phyloP scores from a whole-genome alignment of 2,329 filamentous ascomycete species.

The Aspergillus intermedius region DNA sequence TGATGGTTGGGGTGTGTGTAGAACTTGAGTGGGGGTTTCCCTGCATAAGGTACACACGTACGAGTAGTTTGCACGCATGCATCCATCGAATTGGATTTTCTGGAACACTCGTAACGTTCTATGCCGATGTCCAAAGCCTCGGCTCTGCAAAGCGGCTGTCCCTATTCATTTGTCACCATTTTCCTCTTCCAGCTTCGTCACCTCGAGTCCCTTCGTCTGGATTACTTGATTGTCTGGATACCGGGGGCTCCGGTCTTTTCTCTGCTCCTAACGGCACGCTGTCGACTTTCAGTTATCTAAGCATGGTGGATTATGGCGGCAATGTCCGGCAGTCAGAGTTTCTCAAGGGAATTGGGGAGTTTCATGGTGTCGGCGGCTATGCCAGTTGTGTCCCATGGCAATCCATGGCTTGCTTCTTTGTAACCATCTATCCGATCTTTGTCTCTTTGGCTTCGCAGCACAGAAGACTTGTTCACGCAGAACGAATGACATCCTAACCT shows the following conservation, averaged over 20 bases:
- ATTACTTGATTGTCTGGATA: neutral
- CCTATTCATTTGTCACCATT: neutral
- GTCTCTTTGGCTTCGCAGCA: neutral
- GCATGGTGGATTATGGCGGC: neutral
- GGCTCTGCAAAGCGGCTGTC: neutral
- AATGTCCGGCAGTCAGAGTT: neutral
- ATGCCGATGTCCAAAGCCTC: too few species aligned
- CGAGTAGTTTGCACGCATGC: too few species aligned
- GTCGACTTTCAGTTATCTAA: neutral
- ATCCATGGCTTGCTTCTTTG: neutral
- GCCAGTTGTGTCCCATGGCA: neutral
- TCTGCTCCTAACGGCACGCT: neutral
- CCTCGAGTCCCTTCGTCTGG: neutral
- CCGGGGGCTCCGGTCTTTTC: neutral
- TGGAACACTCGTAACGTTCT: too few species aligned
- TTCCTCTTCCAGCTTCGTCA: neutral
- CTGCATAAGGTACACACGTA: neutral
- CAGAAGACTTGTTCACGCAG: neutral
- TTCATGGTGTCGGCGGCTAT: neutral
- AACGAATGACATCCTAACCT: neutral
- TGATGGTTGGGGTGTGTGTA: conserved; percentile 64
- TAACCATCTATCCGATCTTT: neutral
- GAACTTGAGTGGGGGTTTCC: conserved; percentile 28
- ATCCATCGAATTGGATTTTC: too few species aligned
- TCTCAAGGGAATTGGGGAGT: neutral